These are phyloP conservation scores for Pichia gijzeniarum DNA, from an alignment of 805 yeast species.

Conservation along the genomic window DNA sequence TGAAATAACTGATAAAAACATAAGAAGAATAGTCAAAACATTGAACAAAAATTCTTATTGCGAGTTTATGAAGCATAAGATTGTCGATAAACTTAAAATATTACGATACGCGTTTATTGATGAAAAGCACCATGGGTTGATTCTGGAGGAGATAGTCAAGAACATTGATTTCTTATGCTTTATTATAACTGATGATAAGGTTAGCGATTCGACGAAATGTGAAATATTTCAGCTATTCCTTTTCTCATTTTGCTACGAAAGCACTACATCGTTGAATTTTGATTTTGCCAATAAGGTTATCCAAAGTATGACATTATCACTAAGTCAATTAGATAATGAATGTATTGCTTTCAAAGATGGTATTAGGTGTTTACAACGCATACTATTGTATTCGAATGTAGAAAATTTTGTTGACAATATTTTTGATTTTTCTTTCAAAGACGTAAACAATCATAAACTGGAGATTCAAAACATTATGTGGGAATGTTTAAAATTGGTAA, in stretches of 20 bases:
- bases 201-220: not conserved
- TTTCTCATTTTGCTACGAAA: slow-evolving; percentile 6
- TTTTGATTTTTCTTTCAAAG: not conserved
- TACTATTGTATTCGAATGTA: slow-evolving; percentile 1
- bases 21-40: not conserved
- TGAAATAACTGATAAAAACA: not conserved
- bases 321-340: not conserved
- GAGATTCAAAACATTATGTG: slow-evolving; percentile 3
- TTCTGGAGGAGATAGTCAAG: slow-evolving; percentile 1
- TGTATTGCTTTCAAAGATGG: slow-evolving; percentile 1
- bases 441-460: not conserved
- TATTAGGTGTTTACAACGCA: slow-evolving; percentile 2
- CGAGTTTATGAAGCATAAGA: slow-evolving; percentile 3
- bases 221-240: slow-evolving; percentile 5
- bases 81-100: not conserved
- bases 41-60: not conserved
- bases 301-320: not conserved
- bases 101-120: slow-evolving; percentile 2
- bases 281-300: slow-evolving; percentile 1
- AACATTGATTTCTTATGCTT: slow-evolving; percentile 3
- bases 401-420: slow-evolving; percentile 4
- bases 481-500: slow-evolving; percentile 6
- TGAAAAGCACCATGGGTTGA: slow-evolving; percentile 1
- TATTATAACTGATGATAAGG: not conserved
- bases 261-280: not conserved